Evolutionary conservation across 768 basidiomycete species (phyloP).

Genomic region (Lactarius psammicola): DNA sequence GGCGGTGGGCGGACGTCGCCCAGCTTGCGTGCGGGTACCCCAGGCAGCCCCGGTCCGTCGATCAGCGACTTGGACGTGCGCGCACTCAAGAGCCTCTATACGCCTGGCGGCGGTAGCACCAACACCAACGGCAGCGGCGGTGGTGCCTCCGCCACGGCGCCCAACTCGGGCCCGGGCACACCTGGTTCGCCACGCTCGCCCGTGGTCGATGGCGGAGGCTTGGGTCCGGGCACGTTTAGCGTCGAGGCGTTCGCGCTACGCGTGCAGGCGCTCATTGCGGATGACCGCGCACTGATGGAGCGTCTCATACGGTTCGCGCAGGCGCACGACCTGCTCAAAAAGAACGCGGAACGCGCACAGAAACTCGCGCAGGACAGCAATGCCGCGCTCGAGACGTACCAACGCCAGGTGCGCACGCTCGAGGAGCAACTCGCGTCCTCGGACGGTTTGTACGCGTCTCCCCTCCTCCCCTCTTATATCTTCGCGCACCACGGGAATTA

Average conservation of each 20-base stretch:
- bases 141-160: not conserved
- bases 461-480: not conserved
- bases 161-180: slow-evolving; percentile 26
- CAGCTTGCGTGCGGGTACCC: slow-evolving; percentile 32
- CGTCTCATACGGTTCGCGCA: slow-evolving; percentile 81
- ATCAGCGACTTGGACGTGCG: slow-evolving; percentile 85
- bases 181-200: slow-evolving; percentile 23
- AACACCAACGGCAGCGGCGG: not conserved
- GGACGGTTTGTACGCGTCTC: slow-evolving; percentile 48
- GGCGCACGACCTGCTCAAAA: slow-evolving; percentile 87
- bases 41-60: slow-evolving; percentile 47
- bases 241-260: slow-evolving; percentile 75
- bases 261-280: slow-evolving; percentile 77
- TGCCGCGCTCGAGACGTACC: slow-evolving; percentile 80
- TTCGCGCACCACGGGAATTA: slow-evolving; percentile 1
- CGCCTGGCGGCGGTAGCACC: slow-evolving; percentile 36
- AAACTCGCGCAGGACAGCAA: slow-evolving; percentile 85
- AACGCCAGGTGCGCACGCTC: slow-evolving; percentile 78
- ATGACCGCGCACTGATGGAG: slow-evolving; percentile 82
- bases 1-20: slow-evolving; percentile 35
- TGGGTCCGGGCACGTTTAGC: slow-evolving; percentile 49
- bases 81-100: slow-evolving; percentile 79
- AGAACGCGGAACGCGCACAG: slow-evolving; percentile 88
- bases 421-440: slow-evolving; percentile 68
- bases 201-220: slow-evolving; percentile 12